Evolutionary conservation across 2,329 filamentous ascomycete species (phyloP), one percentile per base, ranked within the genome.

Genomic region (Neurospora crassa): DNA sequence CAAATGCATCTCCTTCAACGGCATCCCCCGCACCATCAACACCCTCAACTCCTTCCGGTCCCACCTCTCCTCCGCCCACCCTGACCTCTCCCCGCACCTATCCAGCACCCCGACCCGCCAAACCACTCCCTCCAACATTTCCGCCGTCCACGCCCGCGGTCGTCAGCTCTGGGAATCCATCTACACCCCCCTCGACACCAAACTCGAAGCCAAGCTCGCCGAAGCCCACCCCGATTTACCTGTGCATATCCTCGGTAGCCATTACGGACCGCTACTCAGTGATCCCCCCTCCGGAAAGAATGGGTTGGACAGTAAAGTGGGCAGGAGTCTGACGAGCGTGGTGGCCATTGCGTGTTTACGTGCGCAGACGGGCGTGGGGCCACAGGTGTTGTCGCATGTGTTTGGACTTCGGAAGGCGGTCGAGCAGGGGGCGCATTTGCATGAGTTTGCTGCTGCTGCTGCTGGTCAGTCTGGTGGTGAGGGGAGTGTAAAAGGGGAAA

Each of bases 11-110:
- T 89, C 89, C 71, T 92, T 93, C 85, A 93, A 93, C 82, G 91
- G 91, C 74, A 92, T 96, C 76, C 92, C 93, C 1, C 90, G 93
- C 74, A 91, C 90, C 37, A 96, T 96, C 83, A 96, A 96, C 84
- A 90, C 88, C 76, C 89, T 96, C 1, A 90, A 89, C 76, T 89
- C 89, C 68, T 77, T 77, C 71, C 85, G 87, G 76, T 83, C 85
- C 47, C 82, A 84, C 40, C 87, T 96, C 0, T 72, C 81, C 0
- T 72, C 81, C 0, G 80, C 85, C 5, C 82, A 74, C 42, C 63
- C 71, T 2, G 77, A 80, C 5, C 85, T 95, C 4, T 84, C 85
- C 71, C 2, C 47, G 7, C 20, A 7, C 2, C 8, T 59, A 34
- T 29, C 45, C 12, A 88, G 84, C 0, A 81, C 77, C 40, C 83